phyloP scores from a whole-genome alignment of 345 rosid genomes.

The Linum usitatissimum region DNA sequence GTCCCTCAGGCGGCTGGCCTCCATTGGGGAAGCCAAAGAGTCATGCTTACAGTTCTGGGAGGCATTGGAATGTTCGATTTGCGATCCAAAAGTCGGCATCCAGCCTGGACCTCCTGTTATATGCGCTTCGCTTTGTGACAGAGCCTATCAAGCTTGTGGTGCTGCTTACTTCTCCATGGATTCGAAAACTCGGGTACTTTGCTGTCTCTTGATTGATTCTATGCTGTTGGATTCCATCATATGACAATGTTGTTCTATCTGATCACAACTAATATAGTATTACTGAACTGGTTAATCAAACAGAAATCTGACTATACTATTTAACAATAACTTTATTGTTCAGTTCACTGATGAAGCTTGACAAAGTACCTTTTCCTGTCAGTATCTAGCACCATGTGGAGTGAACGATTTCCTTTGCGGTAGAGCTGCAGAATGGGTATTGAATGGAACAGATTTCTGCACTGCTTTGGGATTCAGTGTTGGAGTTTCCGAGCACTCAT shows the following conservation, averaged over 20 bases:
- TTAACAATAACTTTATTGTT: neutral
- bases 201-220: neutral
- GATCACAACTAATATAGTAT: neutral
- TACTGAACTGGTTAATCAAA: neutral
- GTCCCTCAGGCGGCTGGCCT: constrained; percentile 63
- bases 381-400: constrained; percentile 80
- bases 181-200: constrained; percentile 45
- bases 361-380: constrained; percentile 15
- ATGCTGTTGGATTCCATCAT: neutral
- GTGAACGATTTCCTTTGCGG: constrained; percentile 67
- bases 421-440: constrained; percentile 64
- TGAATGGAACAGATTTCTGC: constrained; percentile 83
- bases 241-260: neutral
- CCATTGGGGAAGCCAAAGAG: constrained; percentile 67
- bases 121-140: constrained; percentile 66
- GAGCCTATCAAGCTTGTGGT: constrained; percentile 65
- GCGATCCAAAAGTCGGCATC: constrained; percentile 72
- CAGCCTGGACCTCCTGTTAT: constrained; percentile 82
- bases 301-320: too few species aligned
- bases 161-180: constrained; percentile 83
- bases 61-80: constrained; percentile 87
- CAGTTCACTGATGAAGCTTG: constrained; percentile 1
- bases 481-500: constrained; percentile 19
- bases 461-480: constrained; percentile 74
- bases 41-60: constrained; percentile 81